A percentile compares a stretch with the other conserved stretches of the same genome.
Conservation (phyloP, 2,329 filamentous ascomycete species). For the Diaporthe batatas region DNA sequence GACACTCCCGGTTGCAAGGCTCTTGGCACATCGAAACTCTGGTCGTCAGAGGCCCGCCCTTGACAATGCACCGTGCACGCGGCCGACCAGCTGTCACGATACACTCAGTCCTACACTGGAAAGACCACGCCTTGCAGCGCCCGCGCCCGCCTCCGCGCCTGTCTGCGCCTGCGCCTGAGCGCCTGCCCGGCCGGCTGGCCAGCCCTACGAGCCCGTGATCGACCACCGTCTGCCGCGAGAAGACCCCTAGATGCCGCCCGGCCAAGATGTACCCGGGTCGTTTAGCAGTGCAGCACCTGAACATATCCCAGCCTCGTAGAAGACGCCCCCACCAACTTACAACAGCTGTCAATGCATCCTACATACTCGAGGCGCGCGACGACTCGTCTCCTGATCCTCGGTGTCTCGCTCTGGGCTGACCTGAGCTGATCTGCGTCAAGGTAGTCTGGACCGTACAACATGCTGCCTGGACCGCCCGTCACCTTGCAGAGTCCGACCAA, state of each 20-base stretch:
- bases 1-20: constrained; percentile 37
- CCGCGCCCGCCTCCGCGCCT: neutral
- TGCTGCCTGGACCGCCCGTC: neutral
- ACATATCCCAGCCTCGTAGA: neutral
- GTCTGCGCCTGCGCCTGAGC: constrained; percentile 9
- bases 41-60: constrained; percentile 28
- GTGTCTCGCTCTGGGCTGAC: constrained; percentile 1
- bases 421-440: neutral
- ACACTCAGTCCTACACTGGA: neutral
- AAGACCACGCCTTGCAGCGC: neutral
- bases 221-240: constrained; percentile 8
- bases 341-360: constrained; percentile 22
- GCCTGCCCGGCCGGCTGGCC: neutral
- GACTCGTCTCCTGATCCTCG: constrained; percentile 7
- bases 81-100: constrained; percentile 5
- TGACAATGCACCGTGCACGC: constrained; percentile 20
- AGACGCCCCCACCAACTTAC: constrained; percentile 16
- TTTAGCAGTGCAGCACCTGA: neutral
- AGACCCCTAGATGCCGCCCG: neutral
- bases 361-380: constrained; percentile 15
- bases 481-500: neutral
- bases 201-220: constrained; percentile 24
- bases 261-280: neutral
- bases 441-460: constrained; percentile 1
- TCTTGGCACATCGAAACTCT: constrained; percentile 39